phyloP scores from a whole-genome alignment of 1,139 yeast species.

The Yamadazyma conglobata region DNA sequence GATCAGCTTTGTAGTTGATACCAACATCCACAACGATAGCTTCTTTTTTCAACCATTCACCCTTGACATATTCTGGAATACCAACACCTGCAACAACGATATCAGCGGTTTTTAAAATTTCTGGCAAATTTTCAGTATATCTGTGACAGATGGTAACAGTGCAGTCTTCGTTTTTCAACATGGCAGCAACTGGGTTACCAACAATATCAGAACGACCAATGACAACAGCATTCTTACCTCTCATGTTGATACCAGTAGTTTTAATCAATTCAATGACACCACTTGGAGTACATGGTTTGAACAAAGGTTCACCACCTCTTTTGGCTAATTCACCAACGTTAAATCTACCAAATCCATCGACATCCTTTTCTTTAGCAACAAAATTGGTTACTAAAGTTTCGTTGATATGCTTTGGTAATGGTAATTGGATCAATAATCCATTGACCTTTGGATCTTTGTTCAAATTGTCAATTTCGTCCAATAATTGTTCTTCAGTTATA shows the following conservation, averaged over 20 bases:
- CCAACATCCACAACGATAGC: constrained; percentile 78
- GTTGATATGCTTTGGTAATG: constrained; percentile 66
- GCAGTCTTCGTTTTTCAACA: constrained; percentile 68
- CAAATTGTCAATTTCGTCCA: constrained; percentile 52
- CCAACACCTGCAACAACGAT: constrained; percentile 79
- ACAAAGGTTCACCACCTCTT: constrained; percentile 66
- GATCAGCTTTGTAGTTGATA: constrained; percentile 67
- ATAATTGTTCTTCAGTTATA: constrained; percentile 53
- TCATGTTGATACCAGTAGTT: constrained; percentile 54
- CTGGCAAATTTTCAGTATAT: constrained; percentile 49
- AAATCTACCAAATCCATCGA: constrained; percentile 74
- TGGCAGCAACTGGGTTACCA: constrained; percentile 75
- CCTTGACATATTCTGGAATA: constrained; percentile 63
- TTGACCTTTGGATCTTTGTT: constrained; percentile 64
- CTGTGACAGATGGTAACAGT: constrained; percentile 76
- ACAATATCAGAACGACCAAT: constrained; percentile 81
- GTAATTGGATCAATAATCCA: constrained; percentile 71
- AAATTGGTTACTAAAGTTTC: constrained; percentile 67
- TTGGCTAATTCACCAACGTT: constrained; percentile 76
- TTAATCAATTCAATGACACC: constrained; percentile 69
- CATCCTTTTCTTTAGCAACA: constrained; percentile 67
- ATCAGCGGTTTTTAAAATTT: constrained; percentile 59
- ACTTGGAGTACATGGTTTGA: constrained; percentile 78
- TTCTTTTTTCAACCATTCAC: constrained; percentile 68
- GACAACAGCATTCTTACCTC: constrained; percentile 73